Base-by-base conservation (phyloP, 345 rosid species). In the Turnera subulata region DNA sequence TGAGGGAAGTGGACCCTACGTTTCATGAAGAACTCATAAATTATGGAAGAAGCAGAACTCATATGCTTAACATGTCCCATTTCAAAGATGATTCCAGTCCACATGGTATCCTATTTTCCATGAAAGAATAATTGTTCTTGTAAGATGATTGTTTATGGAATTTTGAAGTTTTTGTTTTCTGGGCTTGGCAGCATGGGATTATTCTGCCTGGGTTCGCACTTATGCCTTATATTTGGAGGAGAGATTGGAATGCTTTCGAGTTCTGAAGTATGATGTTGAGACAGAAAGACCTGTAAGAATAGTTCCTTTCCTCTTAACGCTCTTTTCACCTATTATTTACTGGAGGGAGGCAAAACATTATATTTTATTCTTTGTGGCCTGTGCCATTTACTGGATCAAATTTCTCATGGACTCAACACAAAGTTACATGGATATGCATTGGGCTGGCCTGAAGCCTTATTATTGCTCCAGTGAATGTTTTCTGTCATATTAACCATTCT, bases 1-100 rank as follows among this genome's bases (percentile, higher is more conserved):
- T 93, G 76, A 89, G 97, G 71, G 99, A 93, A 80, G 99, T 89
- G 58, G 99, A 93, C 75, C 94, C 89, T 35, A 87, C 99, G 0
- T 89, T 93, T 72, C 96, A 87, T 42, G 99, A 89, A 71, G 99
- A 93, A 68, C 81, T 93, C 53, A 87, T 89, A 53, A 93, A 93
- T 58, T 93, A 93, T 67, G 94, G 97, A 48, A 79, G 89, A 78
- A 87, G 87, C 79, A 80, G 92, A 75, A 82, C 43, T 69, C 99
- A 89, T 62, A 87, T 93, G 97, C 97, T 93, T 50, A 89, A 85
- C 70, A 87, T 93, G 97, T 75, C 95, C 62, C 96, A 93, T 74
- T 93, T 93, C 71, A 93, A 87, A 72, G 99, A 93, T 70, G 99
- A 93, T 79, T 89, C 99, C 12, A 73, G 99, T 73, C 90, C 99